These are phyloP conservation scores for Cyberlindnera mrakii DNA, from an alignment of 805 yeast genomes.

Conservation along the genomic window DNA sequence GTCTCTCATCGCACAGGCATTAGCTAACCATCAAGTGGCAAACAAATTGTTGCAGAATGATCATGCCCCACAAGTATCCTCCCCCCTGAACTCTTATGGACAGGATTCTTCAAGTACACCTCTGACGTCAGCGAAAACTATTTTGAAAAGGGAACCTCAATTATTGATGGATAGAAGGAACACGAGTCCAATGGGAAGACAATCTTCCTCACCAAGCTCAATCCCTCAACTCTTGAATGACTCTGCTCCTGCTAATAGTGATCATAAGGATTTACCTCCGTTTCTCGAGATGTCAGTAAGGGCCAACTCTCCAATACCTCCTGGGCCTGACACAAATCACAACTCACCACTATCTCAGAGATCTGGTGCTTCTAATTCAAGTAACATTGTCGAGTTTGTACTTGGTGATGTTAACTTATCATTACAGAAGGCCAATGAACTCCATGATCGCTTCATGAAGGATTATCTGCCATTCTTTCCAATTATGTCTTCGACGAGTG, in stretches of 20 bases:
- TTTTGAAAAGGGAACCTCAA: conserved; percentile 38
- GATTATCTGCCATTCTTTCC: conserved; percentile 76
- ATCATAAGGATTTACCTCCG: conserved; percentile 33
- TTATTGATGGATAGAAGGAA: conserved; percentile 30
- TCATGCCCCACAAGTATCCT: conserved; percentile 15
- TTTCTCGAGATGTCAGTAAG: conserved; percentile 37
- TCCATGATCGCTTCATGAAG: conserved; percentile 63
- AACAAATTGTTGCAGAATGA: conserved; percentile 7
- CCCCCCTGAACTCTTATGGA: conserved; percentile 14
- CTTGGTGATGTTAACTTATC: conserved; percentile 73
- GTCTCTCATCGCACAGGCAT: conserved; percentile 57
- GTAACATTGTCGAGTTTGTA: conserved; percentile 52
- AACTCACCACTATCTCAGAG: conserved; percentile 20
- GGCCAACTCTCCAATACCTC: conserved; percentile 18
- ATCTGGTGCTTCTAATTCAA: conserved; percentile 17
- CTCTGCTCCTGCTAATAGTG: conserved; percentile 35
- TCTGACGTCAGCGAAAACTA: conserved; percentile 34
- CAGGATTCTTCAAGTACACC: conserved; percentile 12
- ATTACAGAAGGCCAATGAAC: conserved; percentile 57
- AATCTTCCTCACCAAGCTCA: conserved; percentile 19
- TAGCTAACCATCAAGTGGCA: conserved; percentile 26
- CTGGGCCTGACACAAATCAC: conserved; percentile 4
- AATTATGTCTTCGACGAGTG: conserved; percentile 62
- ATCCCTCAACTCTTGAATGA: conserved; percentile 35
- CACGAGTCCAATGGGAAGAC: conserved; percentile 20